Evolutionary conservation across 2,329 filamentous ascomycete species (phyloP).

Genomic region (Cladosporium cucumerinum): DNA sequence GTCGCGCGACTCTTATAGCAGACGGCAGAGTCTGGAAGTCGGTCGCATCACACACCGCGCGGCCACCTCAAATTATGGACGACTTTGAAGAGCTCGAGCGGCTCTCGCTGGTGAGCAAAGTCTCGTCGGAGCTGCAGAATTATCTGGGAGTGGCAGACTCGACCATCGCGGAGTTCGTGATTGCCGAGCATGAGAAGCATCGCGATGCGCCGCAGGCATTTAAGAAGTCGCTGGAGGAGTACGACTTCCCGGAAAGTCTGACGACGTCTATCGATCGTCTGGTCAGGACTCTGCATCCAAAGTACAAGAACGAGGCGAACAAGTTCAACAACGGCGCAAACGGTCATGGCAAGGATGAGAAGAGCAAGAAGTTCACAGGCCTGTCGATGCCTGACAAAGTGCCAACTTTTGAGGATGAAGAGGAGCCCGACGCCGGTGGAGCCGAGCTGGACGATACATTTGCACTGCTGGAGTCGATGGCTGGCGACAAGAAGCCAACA

Average conservation of each 20-base stretch:
- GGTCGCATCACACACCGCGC: background rate
- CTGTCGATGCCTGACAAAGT: slow-evolving; percentile 80
- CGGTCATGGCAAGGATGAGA: slow-evolving; percentile 57
- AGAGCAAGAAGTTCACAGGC: slow-evolving; percentile 85
- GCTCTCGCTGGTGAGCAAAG: slow-evolving; percentile 89
- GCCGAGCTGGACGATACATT: slow-evolving; percentile 79
- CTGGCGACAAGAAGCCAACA: slow-evolving; percentile 59
- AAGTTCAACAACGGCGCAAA: slow-evolving; percentile 27
- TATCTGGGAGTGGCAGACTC: slow-evolving; percentile 90
- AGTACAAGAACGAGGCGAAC: slow-evolving; percentile 62
- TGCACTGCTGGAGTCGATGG: slow-evolving; percentile 82
- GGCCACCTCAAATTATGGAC: slow-evolving; percentile 60
- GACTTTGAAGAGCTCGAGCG: slow-evolving; percentile 89
- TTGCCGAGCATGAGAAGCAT: slow-evolving; percentile 80
- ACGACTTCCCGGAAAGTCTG: slow-evolving; percentile 81
- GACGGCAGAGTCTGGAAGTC: background rate
- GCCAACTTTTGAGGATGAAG: slow-evolving; percentile 50
- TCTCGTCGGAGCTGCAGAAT: slow-evolving; percentile 91
- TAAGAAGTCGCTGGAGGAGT: slow-evolving; percentile 67
- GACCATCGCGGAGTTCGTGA: slow-evolving; percentile 93
- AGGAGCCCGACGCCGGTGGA: slow-evolving; percentile 36
- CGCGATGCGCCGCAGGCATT: slow-evolving; percentile 64
- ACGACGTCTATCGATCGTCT: slow-evolving; percentile 89
- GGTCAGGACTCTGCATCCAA: slow-evolving; percentile 85
- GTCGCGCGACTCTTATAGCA: background rate